These are phyloP conservation scores for Volvox africanus DNA, from an alignment of 139 green algal species.

Conservation along the genomic window DNA sequence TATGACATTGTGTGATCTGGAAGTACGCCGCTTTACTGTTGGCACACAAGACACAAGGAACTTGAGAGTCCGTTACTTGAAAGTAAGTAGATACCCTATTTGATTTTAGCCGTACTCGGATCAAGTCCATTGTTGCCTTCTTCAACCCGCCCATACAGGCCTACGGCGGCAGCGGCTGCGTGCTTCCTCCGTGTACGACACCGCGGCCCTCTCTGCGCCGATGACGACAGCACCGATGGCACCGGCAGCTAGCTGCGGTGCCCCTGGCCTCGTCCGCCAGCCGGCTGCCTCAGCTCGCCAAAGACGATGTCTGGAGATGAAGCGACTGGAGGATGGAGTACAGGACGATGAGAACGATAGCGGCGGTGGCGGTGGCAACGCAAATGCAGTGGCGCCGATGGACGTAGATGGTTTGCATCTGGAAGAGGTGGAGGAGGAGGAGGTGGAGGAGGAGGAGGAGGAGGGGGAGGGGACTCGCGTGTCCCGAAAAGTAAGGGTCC, in stretches of 20 bases:
- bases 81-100: too few relatives aligned
- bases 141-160: background rate
- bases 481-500: background rate
- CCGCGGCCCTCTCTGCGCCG: background rate
- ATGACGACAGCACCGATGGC: background rate
- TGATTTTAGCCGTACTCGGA: too few relatives aligned
- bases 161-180: conserved; percentile 11
- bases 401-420: too few relatives aligned
- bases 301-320: background rate
- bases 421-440: background rate
- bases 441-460: background rate
- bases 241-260: background rate
- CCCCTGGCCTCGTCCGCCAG: background rate
- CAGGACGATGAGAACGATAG: background rate
- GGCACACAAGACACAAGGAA: background rate
- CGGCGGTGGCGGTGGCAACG: background rate
- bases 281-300: background rate
- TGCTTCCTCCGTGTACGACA: background rate
- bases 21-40: too few relatives aligned
- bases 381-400: too few relatives aligned
- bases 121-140: too few relatives aligned
- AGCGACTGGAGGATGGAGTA: too few relatives aligned
- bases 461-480: background rate
- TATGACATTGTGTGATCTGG: too few relatives aligned
- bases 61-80: too few relatives aligned